Evolutionary conservation across 768 basidiomycete genomes (phyloP).

Genomic region (Gloeophyllum trabeum): DNA sequence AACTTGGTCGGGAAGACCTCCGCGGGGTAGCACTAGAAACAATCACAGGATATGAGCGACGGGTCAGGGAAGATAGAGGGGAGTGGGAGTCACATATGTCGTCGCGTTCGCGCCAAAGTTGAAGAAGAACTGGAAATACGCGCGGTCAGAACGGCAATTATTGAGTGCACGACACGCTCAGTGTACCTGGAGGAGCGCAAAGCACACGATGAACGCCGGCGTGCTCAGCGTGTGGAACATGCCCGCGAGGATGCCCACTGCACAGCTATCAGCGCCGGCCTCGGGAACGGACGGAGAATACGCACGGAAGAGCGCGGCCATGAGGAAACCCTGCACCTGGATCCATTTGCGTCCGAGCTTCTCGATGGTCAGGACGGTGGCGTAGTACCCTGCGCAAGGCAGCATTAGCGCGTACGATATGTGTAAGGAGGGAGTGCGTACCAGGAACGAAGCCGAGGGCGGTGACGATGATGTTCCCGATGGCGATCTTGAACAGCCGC

Average conservation of each 20-base stretch:
- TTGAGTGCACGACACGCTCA: neutral
- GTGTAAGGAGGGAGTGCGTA: constrained; percentile 11
- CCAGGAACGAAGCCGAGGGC: constrained; percentile 71
- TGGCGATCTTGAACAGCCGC: constrained; percentile 53
- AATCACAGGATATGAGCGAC: constrained; percentile 39
- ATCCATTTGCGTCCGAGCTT: constrained; percentile 65
- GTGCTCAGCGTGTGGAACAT: constrained; percentile 46
- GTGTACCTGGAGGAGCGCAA: constrained; percentile 51
- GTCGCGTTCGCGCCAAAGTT: constrained; percentile 62
- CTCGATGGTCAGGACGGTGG: constrained; percentile 57
- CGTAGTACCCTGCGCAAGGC: constrained; percentile 48
- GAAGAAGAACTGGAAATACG: constrained; percentile 51
- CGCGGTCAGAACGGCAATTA: neutral
- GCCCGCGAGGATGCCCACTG: constrained; percentile 61
- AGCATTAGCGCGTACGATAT: neutral
- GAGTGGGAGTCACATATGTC: constrained; percentile 12
- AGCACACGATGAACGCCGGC: constrained; percentile 57
- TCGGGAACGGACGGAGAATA: constrained; percentile 3
- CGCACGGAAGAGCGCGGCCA: constrained; percentile 58
- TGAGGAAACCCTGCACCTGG: constrained; percentile 65
- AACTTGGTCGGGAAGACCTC: constrained; percentile 76
- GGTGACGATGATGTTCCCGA: constrained; percentile 63
- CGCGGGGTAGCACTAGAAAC: constrained; percentile 53
- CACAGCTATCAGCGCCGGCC: neutral
- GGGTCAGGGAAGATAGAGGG: neutral